Evolutionary conservation across 495 filamentous ascomycete species (phyloP).

Genomic region (Hypoxylon fuscum): DNA sequence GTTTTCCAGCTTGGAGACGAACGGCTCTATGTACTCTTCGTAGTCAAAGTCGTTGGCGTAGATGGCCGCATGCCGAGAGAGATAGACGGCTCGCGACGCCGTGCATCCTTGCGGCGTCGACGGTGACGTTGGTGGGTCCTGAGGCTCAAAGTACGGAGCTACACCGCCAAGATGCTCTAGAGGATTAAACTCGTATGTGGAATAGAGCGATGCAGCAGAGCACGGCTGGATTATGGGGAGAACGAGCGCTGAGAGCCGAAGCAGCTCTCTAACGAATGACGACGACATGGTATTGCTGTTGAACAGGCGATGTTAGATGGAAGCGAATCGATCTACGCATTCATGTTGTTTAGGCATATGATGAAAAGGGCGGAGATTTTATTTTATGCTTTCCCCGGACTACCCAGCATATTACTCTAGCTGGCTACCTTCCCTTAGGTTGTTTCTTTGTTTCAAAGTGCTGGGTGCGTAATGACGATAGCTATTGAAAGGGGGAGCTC

Average conservation of each 20-base stretch:
- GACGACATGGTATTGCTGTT: conserved; percentile 14
- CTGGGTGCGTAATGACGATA: conserved; percentile 11
- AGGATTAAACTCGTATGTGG: conserved; percentile 55
- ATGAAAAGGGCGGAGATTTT: background rate
- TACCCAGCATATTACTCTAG: background rate
- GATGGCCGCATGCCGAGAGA: conserved; percentile 59
- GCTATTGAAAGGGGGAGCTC: conserved; percentile 3
- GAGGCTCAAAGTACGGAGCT: conserved; percentile 59
- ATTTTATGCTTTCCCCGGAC: conserved; percentile 4
- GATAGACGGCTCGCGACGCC: conserved; percentile 52
- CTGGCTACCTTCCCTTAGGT: background rate
- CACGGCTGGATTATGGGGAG: conserved; percentile 22
- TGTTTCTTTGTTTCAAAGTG: background rate
- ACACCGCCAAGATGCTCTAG: conserved; percentile 59
- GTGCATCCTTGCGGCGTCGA: conserved; percentile 53
- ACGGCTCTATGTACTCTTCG: conserved; percentile 57
- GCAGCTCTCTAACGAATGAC: conserved; percentile 32
- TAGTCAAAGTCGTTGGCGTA: conserved; percentile 61
- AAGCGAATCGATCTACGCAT: background rate
- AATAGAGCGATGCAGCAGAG: conserved; percentile 42
- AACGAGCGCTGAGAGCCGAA: conserved; percentile 25
- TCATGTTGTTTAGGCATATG: no score
- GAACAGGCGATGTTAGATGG: background rate
- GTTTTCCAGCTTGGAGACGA: conserved; percentile 55
- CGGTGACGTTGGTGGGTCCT: conserved; percentile 52